Conservation (phyloP, 1,139 yeast genomes). For the Yamadazyma spencermartinsiae region DNA sequence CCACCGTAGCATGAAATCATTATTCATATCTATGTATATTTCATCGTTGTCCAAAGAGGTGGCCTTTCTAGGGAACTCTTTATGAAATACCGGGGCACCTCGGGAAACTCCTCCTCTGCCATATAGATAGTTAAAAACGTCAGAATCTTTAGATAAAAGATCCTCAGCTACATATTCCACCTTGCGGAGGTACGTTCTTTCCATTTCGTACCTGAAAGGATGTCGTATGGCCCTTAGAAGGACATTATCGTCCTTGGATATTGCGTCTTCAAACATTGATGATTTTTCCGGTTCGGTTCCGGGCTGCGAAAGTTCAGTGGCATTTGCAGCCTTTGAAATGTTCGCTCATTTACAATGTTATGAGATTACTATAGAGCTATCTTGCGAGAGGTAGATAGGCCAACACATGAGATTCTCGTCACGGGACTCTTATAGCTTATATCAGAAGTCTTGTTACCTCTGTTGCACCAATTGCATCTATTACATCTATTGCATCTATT, state of each 20-base stretch:
- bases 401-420: too few species aligned
- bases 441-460: too few species aligned
- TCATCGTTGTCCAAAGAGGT: slow-evolving; percentile 36
- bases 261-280: slow-evolving; percentile 18
- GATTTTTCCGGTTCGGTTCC: slow-evolving; percentile 7
- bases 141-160: slow-evolving; percentile 24
- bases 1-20: slow-evolving; percentile 32
- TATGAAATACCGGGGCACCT: slow-evolving; percentile 29
- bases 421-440: too few species aligned
- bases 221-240: slow-evolving; percentile 11
- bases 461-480: too few species aligned
- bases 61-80: slow-evolving; percentile 36
- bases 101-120: slow-evolving; percentile 13
- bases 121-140: slow-evolving; percentile 17
- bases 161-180: slow-evolving; percentile 9
- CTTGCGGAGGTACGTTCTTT: slow-evolving; percentile 2
- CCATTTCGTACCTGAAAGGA: neutral
- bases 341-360: too few species aligned
- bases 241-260: slow-evolving; percentile 17
- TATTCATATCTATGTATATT: slow-evolving; percentile 30
- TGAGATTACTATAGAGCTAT: too few species aligned
- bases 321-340: too few species aligned
- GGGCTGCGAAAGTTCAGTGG: slow-evolving; percentile 5
- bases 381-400: too few species aligned
- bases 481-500: too few species aligned